Percentiles rank a stretch among this genome's conserved stretches.
phyloP scores from a whole-genome alignment of 495 filamentous ascomycete genomes.

The Daldinia bambusicola region DNA sequence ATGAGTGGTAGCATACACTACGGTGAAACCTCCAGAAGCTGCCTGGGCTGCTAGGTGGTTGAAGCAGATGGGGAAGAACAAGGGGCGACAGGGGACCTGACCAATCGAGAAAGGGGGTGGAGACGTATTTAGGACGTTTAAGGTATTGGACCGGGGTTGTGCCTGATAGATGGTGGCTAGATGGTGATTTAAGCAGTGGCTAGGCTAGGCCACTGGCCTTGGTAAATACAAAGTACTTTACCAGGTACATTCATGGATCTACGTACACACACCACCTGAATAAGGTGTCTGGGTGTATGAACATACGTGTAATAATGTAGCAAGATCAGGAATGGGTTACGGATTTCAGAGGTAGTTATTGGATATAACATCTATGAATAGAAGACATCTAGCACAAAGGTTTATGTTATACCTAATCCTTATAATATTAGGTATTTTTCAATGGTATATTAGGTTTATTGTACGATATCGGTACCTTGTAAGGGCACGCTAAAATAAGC shows the following conservation, averaged over 20 bases:
- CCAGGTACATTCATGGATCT: slow-evolving; percentile 2
- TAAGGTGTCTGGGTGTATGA: no score
- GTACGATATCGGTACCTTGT: no score
- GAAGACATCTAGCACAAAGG: no score
- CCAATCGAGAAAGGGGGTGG: slow-evolving; percentile 42
- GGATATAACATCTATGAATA: no score
- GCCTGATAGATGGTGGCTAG: slow-evolving; percentile 21
- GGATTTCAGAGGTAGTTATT: not conserved
- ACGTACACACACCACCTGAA: no score
- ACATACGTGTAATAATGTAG: no score
- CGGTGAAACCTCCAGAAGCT: slow-evolving; percentile 26
- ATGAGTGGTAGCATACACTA: not conserved
- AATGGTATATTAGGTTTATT: no score
- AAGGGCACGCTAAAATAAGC: no score
- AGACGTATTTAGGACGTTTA: slow-evolving; percentile 17
- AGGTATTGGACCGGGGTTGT: slow-evolving; percentile 21
- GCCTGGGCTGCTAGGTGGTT: slow-evolving; percentile 12
- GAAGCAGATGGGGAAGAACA: slow-evolving; percentile 26
- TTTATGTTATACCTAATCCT: no score
- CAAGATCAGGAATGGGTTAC: not conserved
- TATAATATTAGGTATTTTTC: no score
- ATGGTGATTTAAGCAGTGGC: slow-evolving; percentile 10
- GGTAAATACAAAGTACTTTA: no score
- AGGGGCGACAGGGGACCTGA: slow-evolving; percentile 18
- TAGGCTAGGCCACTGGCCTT: slow-evolving; percentile 1